These are phyloP conservation scores for Boletellus dicymbophilus DNA, from an alignment of 1,284 basidiomycete species.

Conservation along the genomic window DNA sequence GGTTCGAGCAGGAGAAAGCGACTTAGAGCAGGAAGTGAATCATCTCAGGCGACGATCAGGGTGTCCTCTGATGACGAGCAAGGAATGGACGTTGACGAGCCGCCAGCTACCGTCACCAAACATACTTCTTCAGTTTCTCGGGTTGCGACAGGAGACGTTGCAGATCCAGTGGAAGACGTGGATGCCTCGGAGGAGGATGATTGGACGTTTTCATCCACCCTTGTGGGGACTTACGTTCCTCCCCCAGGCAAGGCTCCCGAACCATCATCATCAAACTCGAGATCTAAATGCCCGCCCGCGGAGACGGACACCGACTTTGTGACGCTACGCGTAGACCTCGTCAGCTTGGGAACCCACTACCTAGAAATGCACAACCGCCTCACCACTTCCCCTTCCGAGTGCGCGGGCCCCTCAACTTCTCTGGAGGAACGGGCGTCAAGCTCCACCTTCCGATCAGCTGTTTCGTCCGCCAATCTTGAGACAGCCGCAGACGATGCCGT, in stretches of 20 bases:
- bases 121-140: background rate
- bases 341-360: constrained; percentile 36
- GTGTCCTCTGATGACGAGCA: constrained; percentile 29
- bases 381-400: background rate
- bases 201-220: constrained; percentile 26
- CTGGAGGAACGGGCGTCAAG: constrained; percentile 12
- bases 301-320: constrained; percentile 22
- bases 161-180: constrained; percentile 3
- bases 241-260: constrained; percentile 18
- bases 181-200: constrained; percentile 34
- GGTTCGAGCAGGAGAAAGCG: background rate
- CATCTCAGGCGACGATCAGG: constrained; percentile 23
- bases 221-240: constrained; percentile 23
- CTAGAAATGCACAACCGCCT: constrained; percentile 20
- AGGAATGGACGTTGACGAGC: constrained; percentile 29
- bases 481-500: constrained; percentile 56
- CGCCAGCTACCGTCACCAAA: constrained; percentile 4
- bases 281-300: background rate
- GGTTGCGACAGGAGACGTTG: background rate
- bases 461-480: constrained; percentile 58
- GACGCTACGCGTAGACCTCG: constrained; percentile 48
- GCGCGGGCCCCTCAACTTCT: background rate
- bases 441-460: constrained; percentile 26
- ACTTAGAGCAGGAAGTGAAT: constrained; percentile 17
- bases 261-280: constrained; percentile 4